phyloP scores from a whole-genome alignment of 2,329 filamentous ascomycete genomes.

The Colletotrichum tofieldiae region DNA sequence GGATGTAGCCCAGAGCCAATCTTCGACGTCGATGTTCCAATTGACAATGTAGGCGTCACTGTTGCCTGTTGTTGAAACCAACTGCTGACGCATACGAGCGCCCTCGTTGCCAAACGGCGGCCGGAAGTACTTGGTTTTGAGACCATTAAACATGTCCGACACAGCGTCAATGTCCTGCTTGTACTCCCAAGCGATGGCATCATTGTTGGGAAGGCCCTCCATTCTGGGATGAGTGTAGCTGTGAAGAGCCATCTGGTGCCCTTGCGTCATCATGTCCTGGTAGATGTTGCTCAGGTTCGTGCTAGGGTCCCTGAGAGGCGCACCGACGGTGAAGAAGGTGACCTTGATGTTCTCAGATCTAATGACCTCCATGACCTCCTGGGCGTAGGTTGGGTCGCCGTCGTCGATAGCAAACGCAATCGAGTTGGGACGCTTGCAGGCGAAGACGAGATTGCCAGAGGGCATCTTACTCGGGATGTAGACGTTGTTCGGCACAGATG shows the following conservation, averaged over 20 bases:
- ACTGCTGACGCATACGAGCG: conserved; percentile 75
- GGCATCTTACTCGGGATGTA: conserved; percentile 72
- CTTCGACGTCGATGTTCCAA: conserved; percentile 81
- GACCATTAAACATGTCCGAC: conserved; percentile 53
- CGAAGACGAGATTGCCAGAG: conserved; percentile 73
- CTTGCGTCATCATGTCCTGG: conserved; percentile 72
- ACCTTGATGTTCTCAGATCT: conserved; percentile 74
- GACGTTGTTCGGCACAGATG: conserved; percentile 66
- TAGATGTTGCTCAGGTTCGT: conserved; percentile 77
- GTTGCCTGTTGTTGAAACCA: conserved; percentile 67
- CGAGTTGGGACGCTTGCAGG: conserved; percentile 77
- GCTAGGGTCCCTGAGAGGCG: conserved; percentile 69
- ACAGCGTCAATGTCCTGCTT: conserved; percentile 69
- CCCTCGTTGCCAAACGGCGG: conserved; percentile 80
- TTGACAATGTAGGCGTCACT: conserved; percentile 73
- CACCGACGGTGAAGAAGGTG: conserved; percentile 81
- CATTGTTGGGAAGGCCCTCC: conserved; percentile 68
- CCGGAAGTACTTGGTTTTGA: conserved; percentile 71
- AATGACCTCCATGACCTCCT: conserved; percentile 70
- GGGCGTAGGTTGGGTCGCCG: conserved; percentile 66
- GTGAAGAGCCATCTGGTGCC: conserved; percentile 80
- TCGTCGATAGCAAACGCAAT: conserved; percentile 83
- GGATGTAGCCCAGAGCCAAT: conserved; percentile 77
- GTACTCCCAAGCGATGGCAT: conserved; percentile 74
- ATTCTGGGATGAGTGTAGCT: conserved; percentile 79